Conservation (phyloP, 345 rosid species). For the Linum trigynum region DNA sequence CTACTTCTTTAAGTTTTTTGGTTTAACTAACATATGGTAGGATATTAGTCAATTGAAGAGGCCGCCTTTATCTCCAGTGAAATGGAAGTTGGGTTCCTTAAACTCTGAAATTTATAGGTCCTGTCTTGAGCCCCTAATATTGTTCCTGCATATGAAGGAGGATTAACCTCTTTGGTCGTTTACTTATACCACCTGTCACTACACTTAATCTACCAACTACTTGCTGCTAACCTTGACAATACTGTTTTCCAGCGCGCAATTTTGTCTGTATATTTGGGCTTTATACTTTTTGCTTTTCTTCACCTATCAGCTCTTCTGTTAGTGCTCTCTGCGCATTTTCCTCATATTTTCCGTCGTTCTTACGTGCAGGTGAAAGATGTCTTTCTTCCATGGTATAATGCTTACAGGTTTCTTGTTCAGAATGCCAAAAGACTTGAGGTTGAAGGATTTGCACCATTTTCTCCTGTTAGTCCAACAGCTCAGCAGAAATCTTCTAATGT, state of each 20-base stretch:
- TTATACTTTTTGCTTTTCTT: neutral
- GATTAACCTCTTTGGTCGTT: too few relatives aligned
- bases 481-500: conserved; percentile 70
- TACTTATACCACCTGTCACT: too few relatives aligned
- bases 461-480: conserved; percentile 49
- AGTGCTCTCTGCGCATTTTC: neutral
- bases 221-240: conserved; percentile 9
- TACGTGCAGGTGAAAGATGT: conserved; percentile 84
- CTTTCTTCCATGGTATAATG: conserved; percentile 99
- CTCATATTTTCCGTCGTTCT: conserved; percentile 9
- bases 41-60: too few relatives aligned
- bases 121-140: too few relatives aligned
- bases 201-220: neutral
- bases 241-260: neutral
- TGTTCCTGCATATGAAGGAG: too few relatives aligned
- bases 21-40: too few relatives aligned
- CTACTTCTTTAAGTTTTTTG: too few relatives aligned
- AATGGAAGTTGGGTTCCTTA: too few relatives aligned
- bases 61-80: too few relatives aligned
- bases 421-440: conserved; percentile 92
- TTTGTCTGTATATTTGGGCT: neutral
- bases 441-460: conserved; percentile 67
- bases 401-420: conserved; percentile 94
- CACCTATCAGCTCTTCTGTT: neutral
- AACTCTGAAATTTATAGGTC: too few relatives aligned